Base-by-base conservation (phyloP, 2,329 filamentous ascomycete genomes). In the Colletotrichum tanaceti region DNA sequence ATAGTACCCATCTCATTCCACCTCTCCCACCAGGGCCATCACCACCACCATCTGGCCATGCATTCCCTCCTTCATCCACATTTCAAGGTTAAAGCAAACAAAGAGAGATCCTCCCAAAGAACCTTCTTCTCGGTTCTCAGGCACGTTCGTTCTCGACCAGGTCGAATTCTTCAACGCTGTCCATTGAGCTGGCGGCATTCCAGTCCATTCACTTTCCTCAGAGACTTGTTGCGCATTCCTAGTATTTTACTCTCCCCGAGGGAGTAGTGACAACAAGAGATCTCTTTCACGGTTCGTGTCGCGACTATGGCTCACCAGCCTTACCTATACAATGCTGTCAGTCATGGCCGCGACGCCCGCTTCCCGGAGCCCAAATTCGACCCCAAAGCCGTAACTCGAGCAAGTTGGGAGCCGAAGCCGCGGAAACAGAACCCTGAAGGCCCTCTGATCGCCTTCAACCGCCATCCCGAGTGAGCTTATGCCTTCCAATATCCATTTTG, bases 301-400 rank as follows among this genome's bases (percentile, higher is more conserved):
- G 58, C 49, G 44, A 73, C 24, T 24, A 80, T 79, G 79, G 78
- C 74, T 69, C 77, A 75, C 46, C 80, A 78, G 79, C 93, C 93
- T 63, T 96, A 91, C 82, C 85, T 95, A 79, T 96, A 96, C 80
- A 86, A 89, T 70, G 74, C 80, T 74, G 86, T 71, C 77, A 79
- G 73, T 74, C 76, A 84, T 74, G 84, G 88, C 74, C 76, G 83
- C 74, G 84, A 88, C 76, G 81, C 83, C 55, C 85, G 85, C 73
- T 86, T 86, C 71, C 86, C 81, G 77, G 81, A 78, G 78, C 82
- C 75, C 75, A 81, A 77, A n/a, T 97, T 97, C 79, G 94, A 98
- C 75, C 94, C 95, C 57, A 97, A 94, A 79, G 91, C 92, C 68
- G 87, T 94, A 57, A 94, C 93, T 24, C 87, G 93, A 76, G 91